Conservation (phyloP, 352 stramenopile species). For the Elongisporangium prolatum region DNA sequence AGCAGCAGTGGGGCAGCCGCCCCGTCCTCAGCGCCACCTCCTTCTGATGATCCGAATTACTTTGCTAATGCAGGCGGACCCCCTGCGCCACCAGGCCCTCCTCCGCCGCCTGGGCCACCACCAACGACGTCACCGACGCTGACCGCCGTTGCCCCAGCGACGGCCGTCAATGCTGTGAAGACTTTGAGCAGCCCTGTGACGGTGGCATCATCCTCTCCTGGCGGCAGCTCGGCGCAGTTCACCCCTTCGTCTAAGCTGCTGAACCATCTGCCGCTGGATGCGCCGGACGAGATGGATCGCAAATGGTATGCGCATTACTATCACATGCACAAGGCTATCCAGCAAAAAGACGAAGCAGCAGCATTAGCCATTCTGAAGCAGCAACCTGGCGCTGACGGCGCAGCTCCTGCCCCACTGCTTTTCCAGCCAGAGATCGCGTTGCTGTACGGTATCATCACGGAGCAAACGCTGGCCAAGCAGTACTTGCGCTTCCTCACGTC, state of each 20-base stretch:
- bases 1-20: not conserved
- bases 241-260: slow-evolving; percentile 70
- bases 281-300: slow-evolving; percentile 70
- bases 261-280: slow-evolving; percentile 67
- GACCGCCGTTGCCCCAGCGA: slow-evolving; percentile 7
- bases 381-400: slow-evolving; percentile 23
- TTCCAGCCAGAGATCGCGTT: slow-evolving; percentile 81
- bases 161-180: not conserved
- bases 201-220: slow-evolving; percentile 24
- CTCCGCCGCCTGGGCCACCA: slow-evolving; percentile 26
- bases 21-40: not conserved
- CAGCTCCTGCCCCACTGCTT: slow-evolving; percentile 21
- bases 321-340: slow-evolving; percentile 79
- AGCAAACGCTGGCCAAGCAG: slow-evolving; percentile 61
- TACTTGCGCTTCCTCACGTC: slow-evolving; percentile 71
- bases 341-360: slow-evolving; percentile 57
- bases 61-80: not conserved
- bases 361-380: slow-evolving; percentile 61
- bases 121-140: slow-evolving; percentile 15
- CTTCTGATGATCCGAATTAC: not conserved
- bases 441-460: slow-evolving; percentile 76
- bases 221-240: slow-evolving; percentile 12
- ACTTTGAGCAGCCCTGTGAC: slow-evolving; percentile 4
- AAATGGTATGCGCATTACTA: slow-evolving; percentile 88
- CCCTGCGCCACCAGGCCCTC: slow-evolving; percentile 24